Evolutionary conservation across 257 asterid species (phyloP), one percentile per base, ranked within the genome.

Genomic region (Petrea volubilis): DNA sequence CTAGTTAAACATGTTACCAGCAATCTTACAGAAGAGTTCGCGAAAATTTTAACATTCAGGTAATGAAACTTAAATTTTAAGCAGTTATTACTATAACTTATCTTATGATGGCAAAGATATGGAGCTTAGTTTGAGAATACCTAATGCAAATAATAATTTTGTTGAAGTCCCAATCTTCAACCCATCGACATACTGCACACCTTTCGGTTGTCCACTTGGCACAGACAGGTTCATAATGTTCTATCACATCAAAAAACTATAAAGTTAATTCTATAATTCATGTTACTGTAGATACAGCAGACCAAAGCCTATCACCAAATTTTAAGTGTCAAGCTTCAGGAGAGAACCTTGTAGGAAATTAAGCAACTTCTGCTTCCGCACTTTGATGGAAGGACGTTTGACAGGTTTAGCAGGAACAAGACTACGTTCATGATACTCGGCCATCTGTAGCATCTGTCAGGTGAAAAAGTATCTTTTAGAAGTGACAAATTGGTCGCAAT

Each of bases 131-230:
- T 64, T 56, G 60, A 43, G 21, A 64, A 51, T 86, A 86, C 91
- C 91, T 83, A 43, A 86, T 86, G 73, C 91, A 86, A 41, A 86
- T 86, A 36, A 86, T 92, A 61, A 95, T 95, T 83, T 95, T 95
- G 86, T 95, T 95, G 88, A 85, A 90, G 77, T 95, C 99, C 99
- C 99, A 95, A 82, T 95, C 99, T 86, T 95, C 98, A 21, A 95
- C 94, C 99, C 99, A 95, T 74, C 99, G 89, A 80, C 99, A 95
- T 18, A 95, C 98, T n/a, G 99, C 99, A 83, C 99, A 95, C 77
- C 98, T 87, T 79, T 95, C 99, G 27, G 97, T 90, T 49, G 99
- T 95, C 99, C 99, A 92, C 86, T 88, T 95, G 64, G 96, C 91
- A 82, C 58, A 47, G 67, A 95, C 94, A 68, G 99, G 97, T 75